Conservation (phyloP, 495 filamentous ascomycete species). For the Beverwykella pulmonaria region DNA sequence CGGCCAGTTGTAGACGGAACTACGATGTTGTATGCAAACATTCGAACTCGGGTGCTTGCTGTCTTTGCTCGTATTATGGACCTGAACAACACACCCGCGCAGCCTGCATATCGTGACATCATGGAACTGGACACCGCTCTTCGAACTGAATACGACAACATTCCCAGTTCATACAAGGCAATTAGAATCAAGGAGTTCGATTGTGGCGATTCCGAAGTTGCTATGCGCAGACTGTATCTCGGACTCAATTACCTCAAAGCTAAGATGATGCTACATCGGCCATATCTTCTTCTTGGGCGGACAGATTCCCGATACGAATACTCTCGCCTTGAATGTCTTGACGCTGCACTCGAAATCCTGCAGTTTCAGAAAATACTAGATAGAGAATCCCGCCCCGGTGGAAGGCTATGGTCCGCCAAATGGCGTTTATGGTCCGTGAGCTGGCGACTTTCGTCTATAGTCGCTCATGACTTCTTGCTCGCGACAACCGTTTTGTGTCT, state of each 20-base stretch:
- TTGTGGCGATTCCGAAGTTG: neutral
- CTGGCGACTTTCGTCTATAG: slow-evolving; percentile 53
- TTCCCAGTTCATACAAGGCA: neutral
- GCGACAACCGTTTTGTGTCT: slow-evolving; percentile 55
- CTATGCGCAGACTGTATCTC: slow-evolving; percentile 14
- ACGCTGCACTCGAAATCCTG: slow-evolving; percentile 52
- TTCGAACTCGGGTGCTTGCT: slow-evolving; percentile 42
- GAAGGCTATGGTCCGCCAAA: slow-evolving; percentile 39
- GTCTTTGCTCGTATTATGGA: slow-evolving; percentile 17
- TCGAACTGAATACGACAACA: slow-evolving; percentile 1
- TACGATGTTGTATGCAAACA: slow-evolving; percentile 47
- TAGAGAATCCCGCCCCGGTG: slow-evolving; percentile 43
- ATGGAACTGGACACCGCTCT: slow-evolving; percentile 13
- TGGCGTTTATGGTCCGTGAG: slow-evolving; percentile 42
- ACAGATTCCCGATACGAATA: slow-evolving; percentile 37
- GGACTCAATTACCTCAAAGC: slow-evolving; percentile 48
- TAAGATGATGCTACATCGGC: slow-evolving; percentile 51
- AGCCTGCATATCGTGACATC: slow-evolving; percentile 19
- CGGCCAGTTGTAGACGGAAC: slow-evolving; percentile 41
- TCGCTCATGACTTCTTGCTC: slow-evolving; percentile 53
- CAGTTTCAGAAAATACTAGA: slow-evolving; percentile 45
- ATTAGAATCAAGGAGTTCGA: slow-evolving; percentile 4
- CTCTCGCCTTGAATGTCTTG: slow-evolving; percentile 49
- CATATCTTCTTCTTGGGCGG: slow-evolving; percentile 45
- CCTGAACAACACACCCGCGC: slow-evolving; percentile 1